Percentiles rank a stretch among this genome's conserved stretches.
Evolutionary conservation across 2,329 filamentous ascomycete genomes (phyloP).

Genomic region (Colletotrichum tamarilloi): DNA sequence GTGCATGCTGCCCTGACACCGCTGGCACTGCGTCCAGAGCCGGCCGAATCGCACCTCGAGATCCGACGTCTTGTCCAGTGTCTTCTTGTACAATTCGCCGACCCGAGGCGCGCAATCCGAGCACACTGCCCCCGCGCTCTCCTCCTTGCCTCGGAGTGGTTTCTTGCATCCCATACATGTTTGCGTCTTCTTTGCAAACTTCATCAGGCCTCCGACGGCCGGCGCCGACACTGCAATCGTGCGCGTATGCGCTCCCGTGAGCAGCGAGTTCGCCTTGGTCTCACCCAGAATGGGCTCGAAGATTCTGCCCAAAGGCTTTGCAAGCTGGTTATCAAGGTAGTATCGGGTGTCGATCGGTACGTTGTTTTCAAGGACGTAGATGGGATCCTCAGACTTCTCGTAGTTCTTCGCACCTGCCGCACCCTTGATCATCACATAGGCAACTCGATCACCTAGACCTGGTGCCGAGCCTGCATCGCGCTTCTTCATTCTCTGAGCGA

Average conservation of each 20-base stretch:
- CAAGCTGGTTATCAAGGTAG: constrained; percentile 97
- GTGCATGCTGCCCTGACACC: constrained; percentile 97
- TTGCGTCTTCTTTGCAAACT: constrained; percentile 96
- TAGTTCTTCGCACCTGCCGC: constrained; percentile 92
- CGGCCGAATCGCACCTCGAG: constrained; percentile 92
- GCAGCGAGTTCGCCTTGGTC: constrained; percentile 85
- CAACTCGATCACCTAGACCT: constrained; percentile 92
- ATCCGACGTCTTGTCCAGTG: constrained; percentile 87
- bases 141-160: constrained; percentile 82
- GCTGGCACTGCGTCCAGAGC: constrained; percentile 97
- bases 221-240: constrained; percentile 93
- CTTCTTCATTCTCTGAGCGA: constrained; percentile 96
- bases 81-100: constrained; percentile 94
- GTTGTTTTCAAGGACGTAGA: constrained; percentile 97
- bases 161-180: constrained; percentile 99
- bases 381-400: constrained; percentile 96
- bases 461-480: constrained; percentile 95
- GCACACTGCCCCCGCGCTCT: constrained; percentile 88
- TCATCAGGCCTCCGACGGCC: constrained; percentile 94
- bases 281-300: constrained; percentile 98
- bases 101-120: constrained; percentile 85
- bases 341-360: constrained; percentile 98
- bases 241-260: constrained; percentile 95
- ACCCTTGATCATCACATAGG: constrained; percentile 97
- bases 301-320: constrained; percentile 93